Conservation (phyloP, 176 grass and related monocot species). For the Tillandsia fasciculata region DNA sequence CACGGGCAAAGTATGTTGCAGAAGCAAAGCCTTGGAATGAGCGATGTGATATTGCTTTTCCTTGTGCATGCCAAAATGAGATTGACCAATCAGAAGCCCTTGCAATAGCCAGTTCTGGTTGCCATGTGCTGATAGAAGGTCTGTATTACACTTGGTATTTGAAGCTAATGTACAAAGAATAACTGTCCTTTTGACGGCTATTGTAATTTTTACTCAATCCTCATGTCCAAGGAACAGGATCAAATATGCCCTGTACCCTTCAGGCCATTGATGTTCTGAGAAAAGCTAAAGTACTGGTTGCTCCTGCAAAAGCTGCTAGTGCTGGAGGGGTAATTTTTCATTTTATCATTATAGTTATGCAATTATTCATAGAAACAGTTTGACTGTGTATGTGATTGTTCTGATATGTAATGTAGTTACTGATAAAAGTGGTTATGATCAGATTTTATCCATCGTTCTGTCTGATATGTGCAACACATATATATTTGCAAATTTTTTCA, state of each 20-base stretch:
- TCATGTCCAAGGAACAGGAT: slow-evolving; percentile 48
- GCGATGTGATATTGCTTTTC: slow-evolving; percentile 84
- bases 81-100: slow-evolving; percentile 74
- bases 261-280: slow-evolving; percentile 89
- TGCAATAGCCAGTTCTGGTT: slow-evolving; percentile 75
- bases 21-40: slow-evolving; percentile 86
- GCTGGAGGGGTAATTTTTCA: slow-evolving; percentile 88
- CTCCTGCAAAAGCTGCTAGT: slow-evolving; percentile 87
- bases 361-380: neutral
- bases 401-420: neutral
- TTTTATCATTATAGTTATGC: slow-evolving; percentile 5
- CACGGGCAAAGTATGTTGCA: slow-evolving; percentile 71
- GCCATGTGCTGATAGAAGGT: slow-evolving; percentile 86
- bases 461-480: too few relatives aligned
- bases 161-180: neutral
- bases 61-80: slow-evolving; percentile 96
- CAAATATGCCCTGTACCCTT: slow-evolving; percentile 84
- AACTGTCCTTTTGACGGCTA: neutral
- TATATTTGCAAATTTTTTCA: too few relatives aligned
- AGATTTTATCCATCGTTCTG: too few relatives aligned
- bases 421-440: too few relatives aligned
- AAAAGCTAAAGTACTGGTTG: slow-evolving; percentile 81
- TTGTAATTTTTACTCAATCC: slow-evolving; percentile 12
- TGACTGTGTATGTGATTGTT: neutral
- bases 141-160: neutral